Evolutionary conservation across 352 stramenopile species (phyloP).

Genomic region (Phytophthora ohioensis): DNA sequence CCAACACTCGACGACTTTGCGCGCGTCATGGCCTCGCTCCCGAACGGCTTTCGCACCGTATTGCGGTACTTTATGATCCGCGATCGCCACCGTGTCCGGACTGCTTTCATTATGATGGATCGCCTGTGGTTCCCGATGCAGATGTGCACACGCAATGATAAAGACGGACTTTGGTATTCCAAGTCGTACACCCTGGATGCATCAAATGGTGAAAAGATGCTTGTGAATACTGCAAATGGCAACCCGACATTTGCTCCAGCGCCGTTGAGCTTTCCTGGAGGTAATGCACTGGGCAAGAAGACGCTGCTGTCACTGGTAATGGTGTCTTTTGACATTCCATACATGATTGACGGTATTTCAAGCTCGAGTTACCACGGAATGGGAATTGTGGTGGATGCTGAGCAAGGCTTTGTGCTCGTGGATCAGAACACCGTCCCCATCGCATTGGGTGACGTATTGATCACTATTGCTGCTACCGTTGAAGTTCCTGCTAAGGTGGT

Average conservation of each 20-base stretch:
- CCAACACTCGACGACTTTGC: conserved; percentile 87
- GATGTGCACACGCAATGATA: conserved; percentile 77
- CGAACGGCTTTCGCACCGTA: conserved; percentile 84
- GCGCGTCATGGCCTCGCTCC: conserved; percentile 69
- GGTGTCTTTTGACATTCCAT: conserved; percentile 94
- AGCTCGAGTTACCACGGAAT: conserved; percentile 90
- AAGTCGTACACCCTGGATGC: conserved; percentile 33
- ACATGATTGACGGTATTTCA: conserved; percentile 92
- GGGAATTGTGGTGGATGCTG: conserved; percentile 88
- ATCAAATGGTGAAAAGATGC: conserved; percentile 31
- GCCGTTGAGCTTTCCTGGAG: conserved; percentile 75
- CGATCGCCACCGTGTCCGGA: conserved; percentile 86
- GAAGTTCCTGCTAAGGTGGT: conserved; percentile 89
- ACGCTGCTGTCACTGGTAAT: conserved; percentile 87
- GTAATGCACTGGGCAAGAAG: conserved; percentile 73
- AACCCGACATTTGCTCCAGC: conserved; percentile 67
- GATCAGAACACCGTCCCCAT: conserved; percentile 94
- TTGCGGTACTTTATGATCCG: conserved; percentile 90
- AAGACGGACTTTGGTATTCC: conserved; percentile 77
- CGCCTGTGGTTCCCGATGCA: conserved; percentile 91
- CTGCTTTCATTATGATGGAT: conserved; percentile 91
- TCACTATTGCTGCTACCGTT: conserved; percentile 90
- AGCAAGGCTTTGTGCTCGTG: conserved; percentile 89
- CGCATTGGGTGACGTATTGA: conserved; percentile 83
- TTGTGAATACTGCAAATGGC: conserved; percentile 36